Evolutionary conservation across 2,329 filamentous ascomycete species (phyloP), one percentile per base, ranked within the genome.

Genomic region (Paradendryphiella salina): DNA sequence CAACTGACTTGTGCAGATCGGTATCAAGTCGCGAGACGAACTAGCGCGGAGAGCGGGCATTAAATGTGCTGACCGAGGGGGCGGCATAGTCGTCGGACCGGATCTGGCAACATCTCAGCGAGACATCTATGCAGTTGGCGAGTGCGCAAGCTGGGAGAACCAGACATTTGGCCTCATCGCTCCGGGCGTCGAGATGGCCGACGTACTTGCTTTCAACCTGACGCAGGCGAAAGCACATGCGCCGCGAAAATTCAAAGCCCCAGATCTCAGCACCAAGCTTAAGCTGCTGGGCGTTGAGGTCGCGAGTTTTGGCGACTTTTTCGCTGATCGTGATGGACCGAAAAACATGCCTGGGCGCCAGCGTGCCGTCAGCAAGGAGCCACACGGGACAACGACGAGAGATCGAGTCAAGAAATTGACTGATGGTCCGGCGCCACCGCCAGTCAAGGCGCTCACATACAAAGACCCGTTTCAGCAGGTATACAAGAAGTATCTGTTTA

Each of bases 401-500:
- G 73, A 77, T 44, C 72, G 78, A 54, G 73, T 83, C 32, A 81
- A 81, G 64, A 78, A 72, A 29, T 69, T 82, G 34, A 84, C 80
- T 3, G 77, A 82, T 49, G 82, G 82, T 3, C 77, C 79, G 23
- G 77, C 81, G 3, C 76, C 81, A 1, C 78, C 81, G 3, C 80
- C 82, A 0, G 90, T 95, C 62, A 95, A 95, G 74, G 86, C 90
- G 0, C 76, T 96, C 34, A 93, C 88, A 0, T 96, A 96, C 76
- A 90, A 87, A 56, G 91, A 96, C 65, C 91, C 91, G 0, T 96
- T 96, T 68, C 82, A 85, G 48, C 86, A 90, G 39, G 84, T 96
- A 1, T 96, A 96, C 77, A 96, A 96, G 73, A 96, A 96, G 69
- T 96, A 94, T 71, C 77, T 96, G 9, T 96, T 96, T 66, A 95